phyloP scores from a whole-genome alignment of 2,329 filamentous ascomycete species.

The Purpureocillium takamizusanense region DNA sequence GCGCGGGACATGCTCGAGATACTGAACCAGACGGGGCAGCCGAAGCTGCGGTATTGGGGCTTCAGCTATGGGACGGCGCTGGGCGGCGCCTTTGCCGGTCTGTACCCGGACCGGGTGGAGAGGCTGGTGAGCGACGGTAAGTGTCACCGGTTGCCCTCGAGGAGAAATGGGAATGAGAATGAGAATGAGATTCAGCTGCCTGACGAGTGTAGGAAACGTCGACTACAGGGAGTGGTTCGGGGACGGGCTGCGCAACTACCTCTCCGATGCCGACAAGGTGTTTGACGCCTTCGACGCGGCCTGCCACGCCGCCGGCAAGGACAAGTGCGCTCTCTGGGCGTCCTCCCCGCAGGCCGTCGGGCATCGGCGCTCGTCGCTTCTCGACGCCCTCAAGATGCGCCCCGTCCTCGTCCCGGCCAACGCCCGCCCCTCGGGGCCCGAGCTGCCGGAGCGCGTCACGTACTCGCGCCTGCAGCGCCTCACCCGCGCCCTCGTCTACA shows the following conservation, averaged over 20 bases:
- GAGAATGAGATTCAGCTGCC: too few relatives aligned
- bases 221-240: slow-evolving; percentile 46
- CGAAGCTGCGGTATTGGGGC: slow-evolving; percentile 42
- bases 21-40: slow-evolving; percentile 28
- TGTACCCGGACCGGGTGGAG: slow-evolving; percentile 42
- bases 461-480: slow-evolving; percentile 37
- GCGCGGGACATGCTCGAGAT: slow-evolving; percentile 41
- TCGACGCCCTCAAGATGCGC: slow-evolving; percentile 27
- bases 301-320: slow-evolving; percentile 42
- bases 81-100: slow-evolving; percentile 40
- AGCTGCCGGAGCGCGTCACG: slow-evolving; percentile 39
- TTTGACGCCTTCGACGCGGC: slow-evolving; percentile 42
- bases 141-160: too few relatives aligned
- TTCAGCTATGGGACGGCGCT: slow-evolving; percentile 46
- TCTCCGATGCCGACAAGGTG: slow-evolving; percentile 45
- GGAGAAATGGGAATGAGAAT: too few relatives aligned
- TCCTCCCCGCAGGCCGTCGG: slow-evolving; percentile 27
- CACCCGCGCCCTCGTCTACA: slow-evolving; percentile 33
- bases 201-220: slow-evolving; percentile 29
- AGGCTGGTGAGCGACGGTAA: slow-evolving; percentile 41
- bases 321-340: slow-evolving; percentile 34
- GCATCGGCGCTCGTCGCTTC: slow-evolving; percentile 26
- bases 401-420: slow-evolving; percentile 33
- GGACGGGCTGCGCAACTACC: slow-evolving; percentile 33
- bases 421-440: slow-evolving; percentile 18